Conservation (phyloP, 768 basidiomycete genomes). For the Hygrophorus russula region DNA sequence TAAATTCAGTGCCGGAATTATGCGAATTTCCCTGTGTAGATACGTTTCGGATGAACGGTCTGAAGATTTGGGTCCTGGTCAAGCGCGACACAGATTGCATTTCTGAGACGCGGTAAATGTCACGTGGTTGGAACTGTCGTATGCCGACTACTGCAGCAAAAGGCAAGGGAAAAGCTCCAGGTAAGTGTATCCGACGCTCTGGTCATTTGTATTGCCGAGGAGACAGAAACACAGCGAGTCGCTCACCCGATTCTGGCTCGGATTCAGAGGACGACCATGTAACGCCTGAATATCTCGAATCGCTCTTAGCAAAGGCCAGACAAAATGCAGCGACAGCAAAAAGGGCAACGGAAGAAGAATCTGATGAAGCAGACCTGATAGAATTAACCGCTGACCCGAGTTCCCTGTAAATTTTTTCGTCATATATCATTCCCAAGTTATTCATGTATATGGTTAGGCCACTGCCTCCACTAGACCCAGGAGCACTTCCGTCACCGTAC, state of each 20-base stretch:
- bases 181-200: slow-evolving; percentile 10
- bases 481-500: slow-evolving; percentile 51
- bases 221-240: slow-evolving; percentile 3
- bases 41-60: slow-evolving; percentile 10
- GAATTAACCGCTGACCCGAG: slow-evolving; percentile 27
- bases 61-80: not conserved
- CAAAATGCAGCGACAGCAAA: slow-evolving; percentile 28
- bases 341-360: slow-evolving; percentile 16
- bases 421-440: not conserved
- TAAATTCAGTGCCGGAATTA: slow-evolving; percentile 9
- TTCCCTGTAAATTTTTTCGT: slow-evolving; percentile 18
- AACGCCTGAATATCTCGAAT: slow-evolving; percentile 50
- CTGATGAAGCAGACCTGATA: slow-evolving; percentile 45
- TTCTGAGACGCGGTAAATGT: not conserved
- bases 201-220: too few species aligned
- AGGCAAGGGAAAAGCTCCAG: slow-evolving; percentile 34
- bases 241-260: slow-evolving; percentile 25
- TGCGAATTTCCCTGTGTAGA: slow-evolving; percentile 14
- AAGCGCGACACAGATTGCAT: not conserved
- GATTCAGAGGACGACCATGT: slow-evolving; percentile 34
- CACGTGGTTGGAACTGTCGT: slow-evolving; percentile 2
- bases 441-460: slow-evolving; percentile 24
- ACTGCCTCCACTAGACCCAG: slow-evolving; percentile 57
- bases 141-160: slow-evolving; percentile 23
- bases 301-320: slow-evolving; percentile 51